Conservation (phyloP, 768 basidiomycete genomes). For the Hericium rajendrae region DNA sequence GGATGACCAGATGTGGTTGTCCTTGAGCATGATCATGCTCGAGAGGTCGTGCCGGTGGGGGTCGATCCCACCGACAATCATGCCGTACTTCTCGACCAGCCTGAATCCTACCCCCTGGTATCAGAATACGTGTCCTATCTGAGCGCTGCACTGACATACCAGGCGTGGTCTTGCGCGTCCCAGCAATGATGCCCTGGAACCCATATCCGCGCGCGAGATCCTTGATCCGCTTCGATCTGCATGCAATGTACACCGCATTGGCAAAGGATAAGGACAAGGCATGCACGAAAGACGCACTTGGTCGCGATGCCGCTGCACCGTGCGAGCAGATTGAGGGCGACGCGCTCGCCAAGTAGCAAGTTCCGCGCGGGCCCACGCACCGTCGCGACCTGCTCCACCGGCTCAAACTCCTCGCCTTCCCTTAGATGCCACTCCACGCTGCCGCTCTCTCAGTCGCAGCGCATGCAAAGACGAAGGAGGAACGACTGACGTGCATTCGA, state of each 20-base stretch:
- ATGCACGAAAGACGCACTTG: conserved; percentile 42
- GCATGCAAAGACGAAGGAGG: background rate
- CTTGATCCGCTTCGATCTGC: conserved; percentile 74
- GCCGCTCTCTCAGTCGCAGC: background rate
- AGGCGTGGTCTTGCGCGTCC: conserved; percentile 95
- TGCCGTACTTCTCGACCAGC: conserved; percentile 96
- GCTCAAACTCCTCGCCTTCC: conserved; percentile 77
- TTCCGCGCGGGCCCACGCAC: conserved; percentile 84
- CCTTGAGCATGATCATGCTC: conserved; percentile 99
- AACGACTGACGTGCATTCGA: conserved; percentile 77
- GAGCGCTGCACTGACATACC: conserved; percentile 28
- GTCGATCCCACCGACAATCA: conserved; percentile 96
- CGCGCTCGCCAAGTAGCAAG: conserved; percentile 83
- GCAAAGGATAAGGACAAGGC: background rate
- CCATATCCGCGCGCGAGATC: conserved; percentile 71
- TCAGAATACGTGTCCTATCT: background rate
- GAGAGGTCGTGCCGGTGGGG: conserved; percentile 94
- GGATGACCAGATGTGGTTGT: conserved; percentile 98
- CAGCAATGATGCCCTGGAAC: conserved; percentile 83
- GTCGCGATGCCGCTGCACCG: conserved; percentile 96
- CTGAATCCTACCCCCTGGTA: no score
- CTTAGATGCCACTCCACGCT: conserved; percentile 91
- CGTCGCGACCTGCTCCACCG: conserved; percentile 81
- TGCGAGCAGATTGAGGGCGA: conserved; percentile 88
- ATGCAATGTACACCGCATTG: background rate